Evolutionary conservation across 2,329 filamentous ascomycete genomes (phyloP).

Genomic region (Bipolaris zeicola): DNA sequence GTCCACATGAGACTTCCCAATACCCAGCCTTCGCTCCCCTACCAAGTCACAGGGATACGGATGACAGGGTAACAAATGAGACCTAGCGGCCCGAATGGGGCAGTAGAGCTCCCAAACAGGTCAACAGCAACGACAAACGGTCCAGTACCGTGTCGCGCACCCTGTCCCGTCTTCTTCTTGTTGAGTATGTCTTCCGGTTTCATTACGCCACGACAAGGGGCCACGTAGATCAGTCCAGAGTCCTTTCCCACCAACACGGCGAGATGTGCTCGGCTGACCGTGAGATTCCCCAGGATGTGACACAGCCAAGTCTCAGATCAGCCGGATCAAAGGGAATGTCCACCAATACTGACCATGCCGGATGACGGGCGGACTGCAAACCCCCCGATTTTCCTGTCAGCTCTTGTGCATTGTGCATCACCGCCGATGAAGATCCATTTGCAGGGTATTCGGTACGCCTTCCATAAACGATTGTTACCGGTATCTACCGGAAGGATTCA

Average conservation of each 20-base stretch:
- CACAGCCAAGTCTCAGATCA: slow-evolving; percentile 45
- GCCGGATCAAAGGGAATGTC: slow-evolving; percentile 30
- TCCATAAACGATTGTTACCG: slow-evolving; percentile 13
- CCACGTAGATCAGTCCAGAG: slow-evolving; percentile 42
- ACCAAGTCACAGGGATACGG: slow-evolving; percentile 7
- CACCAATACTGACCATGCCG: slow-evolving; percentile 19
- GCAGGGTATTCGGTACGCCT: slow-evolving; percentile 26
- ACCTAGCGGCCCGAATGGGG: slow-evolving; percentile 17
- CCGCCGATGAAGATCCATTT: slow-evolving; percentile 30
- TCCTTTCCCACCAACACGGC: slow-evolving; percentile 33
- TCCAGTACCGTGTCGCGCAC: slow-evolving; percentile 19
- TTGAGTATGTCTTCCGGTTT: slow-evolving; percentile 40
- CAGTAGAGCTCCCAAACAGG: slow-evolving; percentile 11
- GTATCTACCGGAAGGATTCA: slow-evolving; percentile 8
- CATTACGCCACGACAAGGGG: slow-evolving; percentile 41
- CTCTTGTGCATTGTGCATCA: slow-evolving; percentile 15
- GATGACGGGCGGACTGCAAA: slow-evolving; percentile 17
- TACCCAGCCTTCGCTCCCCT: neutral
- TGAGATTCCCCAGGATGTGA: slow-evolving; percentile 26
- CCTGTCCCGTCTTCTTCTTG: slow-evolving; percentile 37
- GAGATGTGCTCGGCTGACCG: slow-evolving; percentile 38
- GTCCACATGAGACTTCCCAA: slow-evolving; percentile 1
- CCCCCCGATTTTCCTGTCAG: slow-evolving; percentile 15
- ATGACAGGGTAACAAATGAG: slow-evolving; percentile 7
- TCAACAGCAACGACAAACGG: slow-evolving; percentile 20